Percentiles rank a stretch among this genome's conserved stretches.
phyloP scores from a whole-genome alignment of 345 rosid species.

The Psidium friedrichsthalianum region DNA sequence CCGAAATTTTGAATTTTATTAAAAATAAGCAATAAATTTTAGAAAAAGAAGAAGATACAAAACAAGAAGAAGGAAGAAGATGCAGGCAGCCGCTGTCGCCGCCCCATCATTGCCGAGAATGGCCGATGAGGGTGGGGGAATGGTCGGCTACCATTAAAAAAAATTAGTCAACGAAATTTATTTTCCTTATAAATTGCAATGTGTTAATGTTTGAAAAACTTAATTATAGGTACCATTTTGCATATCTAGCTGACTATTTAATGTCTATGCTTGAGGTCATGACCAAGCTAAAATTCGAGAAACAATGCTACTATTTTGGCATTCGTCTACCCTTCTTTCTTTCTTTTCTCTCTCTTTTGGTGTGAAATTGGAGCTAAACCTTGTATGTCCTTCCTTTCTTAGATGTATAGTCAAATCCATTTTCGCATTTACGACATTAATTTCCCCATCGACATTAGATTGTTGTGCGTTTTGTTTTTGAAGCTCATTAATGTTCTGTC shows the following conservation, averaged over 20 bases:
- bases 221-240: not conserved
- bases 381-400: not conserved
- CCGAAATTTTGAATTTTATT: too few species aligned
- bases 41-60: too few species aligned
- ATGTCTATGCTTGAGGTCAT: not conserved
- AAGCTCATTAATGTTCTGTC: not conserved
- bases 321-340: not conserved
- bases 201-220: not conserved
- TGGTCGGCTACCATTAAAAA: not conserved
- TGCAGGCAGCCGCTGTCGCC: too few species aligned
- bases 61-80: too few species aligned
- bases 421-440: not conserved
- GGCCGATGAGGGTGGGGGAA: too few species aligned
- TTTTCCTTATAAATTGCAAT: not conserved
- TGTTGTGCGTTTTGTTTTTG: not conserved
- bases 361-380: not conserved
- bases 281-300: not conserved
- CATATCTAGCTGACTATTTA: not conserved
- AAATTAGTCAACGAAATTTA: accelerated
- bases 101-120: too few species aligned
- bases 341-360: too few species aligned
- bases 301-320: not conserved
- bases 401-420: not conserved
- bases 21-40: too few species aligned
- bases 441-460: not conserved